Evolutionary conservation across 2,329 filamentous ascomycete genomes (phyloP), one percentile per base, ranked within the genome.

Genomic region (Xylaria sp.): DNA sequence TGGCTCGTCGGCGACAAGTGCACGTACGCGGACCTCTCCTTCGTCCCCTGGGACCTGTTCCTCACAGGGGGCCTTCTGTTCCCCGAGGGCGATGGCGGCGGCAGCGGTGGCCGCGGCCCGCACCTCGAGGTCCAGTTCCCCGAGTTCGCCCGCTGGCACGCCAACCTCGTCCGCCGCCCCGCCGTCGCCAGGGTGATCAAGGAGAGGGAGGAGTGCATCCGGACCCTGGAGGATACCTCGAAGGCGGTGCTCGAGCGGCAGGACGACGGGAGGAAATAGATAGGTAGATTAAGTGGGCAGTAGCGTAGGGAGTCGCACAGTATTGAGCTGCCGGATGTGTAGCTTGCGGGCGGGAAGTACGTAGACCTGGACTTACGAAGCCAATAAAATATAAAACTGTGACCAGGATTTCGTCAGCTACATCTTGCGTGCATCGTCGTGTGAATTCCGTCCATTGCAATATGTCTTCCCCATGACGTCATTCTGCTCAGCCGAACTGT

Each of bases 1-100:
- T 65, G 61, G 60, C 60, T 64, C 16, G 61, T 65, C 26, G 62
- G 62, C 41, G 54, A 59, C 20, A 56, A 62, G 39, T 60, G 54
- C 37, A 63, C 62, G 5, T 62, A 59, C 48, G 60, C 63, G 1
- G 63, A 65, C 34, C 52, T 65, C 20, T 49, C 57, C 6, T 65
- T 64, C 41, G 42, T 34, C 4, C 29, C 29, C 29, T 65, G 63
- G 61, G 60, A 63, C 20, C 45, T 34, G 8, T 18, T 49, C 16
- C 44, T 63, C 3, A n/a, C n/a, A n/a, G n/a, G n/a, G n/a, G 44
- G 34, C n/a, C 48, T 41, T 2, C 16, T 50, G 2, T 60, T 60
- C 29, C 54, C 57, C 19, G 26, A 21, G 0, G 48, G 39, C 11
- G 29, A 17, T n/a, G n/a, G n/a, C n/a, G n/a, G n/a, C n/a, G n/a